Evolutionary conservation across 2,329 filamentous ascomycete species (phyloP), one percentile per base, ranked within the genome.

Genomic region (Metarhizium album): DNA sequence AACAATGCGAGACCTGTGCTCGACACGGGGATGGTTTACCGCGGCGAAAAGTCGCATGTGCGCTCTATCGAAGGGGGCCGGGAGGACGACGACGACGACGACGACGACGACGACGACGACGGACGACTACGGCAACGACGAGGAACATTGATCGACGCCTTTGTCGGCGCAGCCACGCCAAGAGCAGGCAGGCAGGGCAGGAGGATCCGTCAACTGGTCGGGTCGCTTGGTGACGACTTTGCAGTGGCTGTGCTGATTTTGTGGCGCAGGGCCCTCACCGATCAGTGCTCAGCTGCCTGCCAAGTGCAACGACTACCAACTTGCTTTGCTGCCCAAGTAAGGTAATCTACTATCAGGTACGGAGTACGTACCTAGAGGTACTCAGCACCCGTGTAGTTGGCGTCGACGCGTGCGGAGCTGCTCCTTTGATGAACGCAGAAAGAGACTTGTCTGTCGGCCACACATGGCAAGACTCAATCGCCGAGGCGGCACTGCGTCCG

Each of bases 231-330:
- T 48, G 48, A 51, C 38, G 43, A 52, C 54, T 50, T 46, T 52
- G 20, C 22, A 9, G 54, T 54, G 54, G 54, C 54, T 56, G 54
- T 54, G 54, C 47, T 42, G 49, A 22, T 18, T 45, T 50, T 45
- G 54, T 49, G 54, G 52, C 53, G 55, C 48, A 49, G 27, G 27
- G 24, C 29, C 9, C 5, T 5, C 8, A 13, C 37, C 5, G 16
- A 38, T 5, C 37, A 38, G 16, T 45, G 42, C 2, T 6, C 22
- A 18, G 35, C 35, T 18, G 35, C n/a, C 35, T 14, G 35, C 13
- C 13, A 18, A 14, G 5, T 18, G 35, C 35, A 37, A n/a, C n/a
- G n/a, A n/a, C n/a, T n/a, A n/a, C n/a, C n/a, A n/a, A n/a, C n/a
- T n/a, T n/a, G n/a, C 14, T 14, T 37, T 5, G 35, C 35, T 16